These are phyloP conservation scores for Sporothrix brasiliensis DNA, from an alignment of 2,329 filamentous ascomycete species.

Conservation along the genomic window DNA sequence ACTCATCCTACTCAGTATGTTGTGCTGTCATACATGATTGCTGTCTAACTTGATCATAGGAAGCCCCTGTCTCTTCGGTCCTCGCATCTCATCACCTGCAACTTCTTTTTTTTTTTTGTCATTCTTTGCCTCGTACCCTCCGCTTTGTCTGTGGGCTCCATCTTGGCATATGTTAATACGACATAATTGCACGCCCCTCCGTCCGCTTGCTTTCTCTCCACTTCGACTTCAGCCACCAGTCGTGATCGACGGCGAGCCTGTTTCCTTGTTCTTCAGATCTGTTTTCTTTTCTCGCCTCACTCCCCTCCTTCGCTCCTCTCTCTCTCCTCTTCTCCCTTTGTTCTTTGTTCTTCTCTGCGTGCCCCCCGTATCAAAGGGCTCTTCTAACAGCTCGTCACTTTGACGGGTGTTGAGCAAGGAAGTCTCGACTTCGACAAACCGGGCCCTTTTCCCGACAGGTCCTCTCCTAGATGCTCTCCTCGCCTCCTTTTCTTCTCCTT, in stretches of 20 bases:
- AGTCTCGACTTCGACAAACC: background rate
- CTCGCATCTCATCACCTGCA: background rate
- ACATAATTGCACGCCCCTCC: constrained; percentile 3
- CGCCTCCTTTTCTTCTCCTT: constrained; percentile 13
- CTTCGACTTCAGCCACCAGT: constrained; percentile 16
- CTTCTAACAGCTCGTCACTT: constrained; percentile 20
- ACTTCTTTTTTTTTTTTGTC: background rate
- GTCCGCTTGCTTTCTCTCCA: constrained; percentile 17
- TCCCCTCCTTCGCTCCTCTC: constrained; percentile 8
- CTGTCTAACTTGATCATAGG: background rate
- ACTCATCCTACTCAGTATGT: background rate
- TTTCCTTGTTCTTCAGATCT: constrained; percentile 13
- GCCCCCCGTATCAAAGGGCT: constrained; percentile 1
- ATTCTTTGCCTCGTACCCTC: background rate
- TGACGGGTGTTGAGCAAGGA: background rate
- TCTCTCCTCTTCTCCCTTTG: background rate
- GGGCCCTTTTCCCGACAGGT: background rate
- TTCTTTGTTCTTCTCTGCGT: constrained; percentile 7
- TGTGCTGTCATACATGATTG: too few species aligned
- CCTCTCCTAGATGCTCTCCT: background rate
- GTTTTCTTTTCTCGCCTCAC: background rate
- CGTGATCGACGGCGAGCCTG: constrained; percentile 28
- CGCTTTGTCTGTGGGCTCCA: background rate
- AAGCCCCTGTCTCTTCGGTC: background rate
- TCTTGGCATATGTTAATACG: constrained; percentile 6